phyloP scores from a whole-genome alignment of 75 land plant genomes.

The Cunninghamia lanceolata region DNA sequence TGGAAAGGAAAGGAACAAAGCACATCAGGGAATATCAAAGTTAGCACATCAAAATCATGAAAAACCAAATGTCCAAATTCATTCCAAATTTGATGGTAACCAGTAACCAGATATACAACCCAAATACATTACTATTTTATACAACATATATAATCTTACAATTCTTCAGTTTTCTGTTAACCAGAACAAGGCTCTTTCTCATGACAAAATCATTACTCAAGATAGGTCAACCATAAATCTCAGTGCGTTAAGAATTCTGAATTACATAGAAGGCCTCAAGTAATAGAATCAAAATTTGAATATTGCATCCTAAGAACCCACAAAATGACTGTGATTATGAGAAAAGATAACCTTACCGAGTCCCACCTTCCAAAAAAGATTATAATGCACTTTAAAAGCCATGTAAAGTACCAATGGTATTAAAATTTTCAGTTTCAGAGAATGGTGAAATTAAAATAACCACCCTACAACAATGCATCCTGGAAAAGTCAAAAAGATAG shows the following conservation, averaged over 20 bases:
- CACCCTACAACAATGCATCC: neutral
- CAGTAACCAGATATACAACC: neutral
- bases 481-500: neutral
- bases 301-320: neutral
- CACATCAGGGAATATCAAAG: neutral
- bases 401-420: neutral
- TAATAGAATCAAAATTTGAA: neutral
- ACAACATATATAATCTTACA: neutral
- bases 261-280: neutral
- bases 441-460: constrained; percentile 1
- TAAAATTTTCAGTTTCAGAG: neutral
- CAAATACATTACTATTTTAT: neutral
- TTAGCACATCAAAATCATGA: neutral
- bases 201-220: constrained; percentile 5
- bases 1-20: neutral
- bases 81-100: neutral
- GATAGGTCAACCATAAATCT: neutral
- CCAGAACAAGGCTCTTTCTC: neutral
- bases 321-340: neutral
- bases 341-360: neutral
- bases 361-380: neutral
- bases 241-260: neutral
- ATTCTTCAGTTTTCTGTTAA: neutral
- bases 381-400: neutral
- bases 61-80: neutral